Base-by-base conservation (phyloP, 179 eudicot species). In the Silene vulgaris region DNA sequence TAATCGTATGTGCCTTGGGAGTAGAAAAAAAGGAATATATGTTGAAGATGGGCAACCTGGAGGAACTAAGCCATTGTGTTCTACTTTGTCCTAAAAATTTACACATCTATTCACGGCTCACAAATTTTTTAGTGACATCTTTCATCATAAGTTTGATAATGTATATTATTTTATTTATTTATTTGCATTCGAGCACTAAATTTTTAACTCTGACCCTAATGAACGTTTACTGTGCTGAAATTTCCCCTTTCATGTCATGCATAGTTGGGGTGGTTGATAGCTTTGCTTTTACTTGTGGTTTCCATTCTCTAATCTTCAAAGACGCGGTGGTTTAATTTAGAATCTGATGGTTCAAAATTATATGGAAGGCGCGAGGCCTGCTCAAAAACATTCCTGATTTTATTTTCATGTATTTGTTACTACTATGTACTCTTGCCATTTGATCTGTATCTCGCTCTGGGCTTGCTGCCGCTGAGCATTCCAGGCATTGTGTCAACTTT, bases 391-490 rank as follows among this genome's bases (percentile, higher is more conserved):
- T 11, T 23, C 67, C 35, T 23, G 13, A 9, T 63, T 21, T 62
- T 62, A 62, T 7, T 26, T 21, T 65, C 26, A 28, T 32, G 16
- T 61, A 20, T 65, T 29, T 6, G 16, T 30, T 65, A 65, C 20
- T 30, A 30, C 20, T 30, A 30, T 13, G 11, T 32, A 65, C 8
- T 45, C 57, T 1, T 43, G 59, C 48, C 52, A 43, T 70, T 50
- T 61, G 43, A 13, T 20, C 35, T 69, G 45, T 5, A 37, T 43
- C 17, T 37, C 35, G 12, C 70, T 72, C 37, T 21, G 21, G 20
- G 40, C 64, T 68, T 60, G 77, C 37, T 28, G 76, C 43, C 54
- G 11, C 8, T 71, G 61, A 19, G 63, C 35, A 62, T 35, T 69
- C 48, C 23, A 35, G 40, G 57, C 26, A 20, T 2, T n/a, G 72